Evolutionary conservation across 2,329 filamentous ascomycete genomes (phyloP), one percentile per base, ranked within the genome.

Genomic region (Chaetomiaceae sp.): DNA sequence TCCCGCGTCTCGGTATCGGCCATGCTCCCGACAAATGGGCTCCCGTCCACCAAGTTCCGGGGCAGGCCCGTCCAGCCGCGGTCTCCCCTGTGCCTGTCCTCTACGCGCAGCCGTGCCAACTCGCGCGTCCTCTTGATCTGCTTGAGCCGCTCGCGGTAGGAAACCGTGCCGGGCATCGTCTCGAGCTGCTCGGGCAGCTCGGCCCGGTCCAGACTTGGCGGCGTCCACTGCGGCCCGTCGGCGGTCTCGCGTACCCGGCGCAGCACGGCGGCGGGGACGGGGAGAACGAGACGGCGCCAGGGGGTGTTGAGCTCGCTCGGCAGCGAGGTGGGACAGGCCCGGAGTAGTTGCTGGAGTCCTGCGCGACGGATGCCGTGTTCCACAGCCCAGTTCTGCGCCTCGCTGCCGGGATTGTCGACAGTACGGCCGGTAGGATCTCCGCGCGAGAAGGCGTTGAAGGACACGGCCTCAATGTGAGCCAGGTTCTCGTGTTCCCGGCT

Each of bases 281-380:
- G 69, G 0, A 75, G 60, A 6, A 70, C 58, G 9, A 73, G 60
- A 0, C 66, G 65, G 21, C 66, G 65, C 63, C 67, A 71, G 2
- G 66, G 62, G 3, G 64, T 68, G 50, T 66, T 65, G 34, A 68
- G 60, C 6, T 57, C 60, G 52, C 58, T 60, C 48, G 73, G 73
- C 60, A 73, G 72, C 4, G 48, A 33, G 48, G 60, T 69, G 25
- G 63, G 61, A 41, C 74, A 67, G 12, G 64, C 54, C 35, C 68
- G 67, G 27, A 77, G 64, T 16, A 65, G 66, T 25, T 68, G 66
- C 56, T 77, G 73, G 19, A 77, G 61, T 16, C 68, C 74, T 7
- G 73, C 75, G 39, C 75, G 70, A 37, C 69, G 66, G 48, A 65
- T 66, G 1, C 73, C 75, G 10, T 72, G 71, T 45, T 71, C 67